phyloP scores from a whole-genome alignment of 2,329 filamentous ascomycete genomes.

The Cadophora sp. region DNA sequence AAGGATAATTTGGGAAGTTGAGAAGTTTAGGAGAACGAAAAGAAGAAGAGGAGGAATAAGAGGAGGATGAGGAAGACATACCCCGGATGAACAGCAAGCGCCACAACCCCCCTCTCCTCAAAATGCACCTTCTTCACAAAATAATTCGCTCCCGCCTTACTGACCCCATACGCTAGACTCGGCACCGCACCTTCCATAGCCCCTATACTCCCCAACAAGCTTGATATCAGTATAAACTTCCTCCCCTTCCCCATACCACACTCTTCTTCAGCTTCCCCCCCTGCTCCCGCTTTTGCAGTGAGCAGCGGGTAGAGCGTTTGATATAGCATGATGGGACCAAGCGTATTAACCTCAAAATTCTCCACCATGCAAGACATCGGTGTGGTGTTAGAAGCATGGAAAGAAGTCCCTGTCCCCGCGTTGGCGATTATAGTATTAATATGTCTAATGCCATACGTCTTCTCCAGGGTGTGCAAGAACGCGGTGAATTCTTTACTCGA shows the following conservation, averaged over 20 bases:
- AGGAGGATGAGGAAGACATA: conserved; percentile 21
- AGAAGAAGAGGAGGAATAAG: neutral
- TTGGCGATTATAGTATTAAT: conserved; percentile 60
- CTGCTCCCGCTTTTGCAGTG: conserved; percentile 11
- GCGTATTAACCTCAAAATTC: conserved; percentile 53
- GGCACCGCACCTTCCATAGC: conserved; percentile 31
- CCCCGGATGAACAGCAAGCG: conserved; percentile 45
- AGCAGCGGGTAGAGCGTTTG: conserved; percentile 53
- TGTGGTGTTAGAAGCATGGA: conserved; percentile 42
- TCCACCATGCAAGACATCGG: conserved; percentile 47
- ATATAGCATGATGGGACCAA: conserved; percentile 53
- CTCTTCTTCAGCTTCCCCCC: conserved; percentile 19
- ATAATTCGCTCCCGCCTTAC: conserved; percentile 51
- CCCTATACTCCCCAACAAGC: conserved; percentile 38
- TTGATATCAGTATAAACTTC: conserved; percentile 50
- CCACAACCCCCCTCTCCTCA: conserved; percentile 47
- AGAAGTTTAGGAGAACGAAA: neutral
- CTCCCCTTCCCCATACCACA: too few species aligned
- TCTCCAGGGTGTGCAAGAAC: conserved; percentile 18
- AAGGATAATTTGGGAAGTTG: neutral
- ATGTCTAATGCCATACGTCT: conserved; percentile 45
- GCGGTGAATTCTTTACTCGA: conserved; percentile 36
- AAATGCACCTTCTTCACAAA: conserved; percentile 48
- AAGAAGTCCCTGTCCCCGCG: conserved; percentile 51
- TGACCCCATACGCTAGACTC: conserved; percentile 50